Evolutionary conservation across 805 yeast genomes (phyloP), one percentile per base, ranked within the genome.

Genomic region (Saccharomycopsis fermentans): DNA sequence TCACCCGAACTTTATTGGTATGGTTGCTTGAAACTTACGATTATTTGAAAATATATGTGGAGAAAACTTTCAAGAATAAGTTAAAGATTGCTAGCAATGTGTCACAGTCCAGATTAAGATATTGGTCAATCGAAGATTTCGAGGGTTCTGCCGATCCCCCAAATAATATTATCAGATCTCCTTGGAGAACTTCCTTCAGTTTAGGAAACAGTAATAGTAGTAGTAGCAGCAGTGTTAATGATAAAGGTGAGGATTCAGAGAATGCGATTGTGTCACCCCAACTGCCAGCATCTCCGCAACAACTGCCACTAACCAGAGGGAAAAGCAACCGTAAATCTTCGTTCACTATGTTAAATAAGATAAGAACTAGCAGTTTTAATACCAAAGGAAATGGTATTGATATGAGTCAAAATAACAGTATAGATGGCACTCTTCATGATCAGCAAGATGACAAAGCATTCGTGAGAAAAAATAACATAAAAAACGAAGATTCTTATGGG

Each of bases 1-100:
- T 89, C 52, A 87, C 96, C 0, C 76, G 92, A 59, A 94, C 87
- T 65, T 74, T 90, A 63, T 84, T 89, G 0, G 89, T 82, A 65
- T 90, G 94, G 92, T 70, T 90, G 32, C 68, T 90, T 43, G 65
- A 68, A 19, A 67, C 67, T 11, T 73, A 70, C 61, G 69, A 71
- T 1, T 70, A 68, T 29, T 64, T 80, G 8, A 73, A 69, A 1
- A 84, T 91, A 1, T 87, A 83, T 68, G 95, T 92, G 11, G 97
- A 92, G 67, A 74, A 79, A 57, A 81, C 83, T 60, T 73, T 92
- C 59, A 77, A 80, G 64, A 69, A 74, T 9, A 35, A 58, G 17
- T 19, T 60, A 6, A 52, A 35, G 21, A 24, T 55, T 6, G 1
- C 17, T 16, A 17, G 16, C 17, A 21, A 12, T 11, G 17, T 9